A percentile compares a stretch with the other conserved stretches of the same genome.
These are phyloP conservation scores for Xylaria multiplex DNA, from an alignment of 2,329 filamentous ascomycete species.

Conservation along the genomic window DNA sequence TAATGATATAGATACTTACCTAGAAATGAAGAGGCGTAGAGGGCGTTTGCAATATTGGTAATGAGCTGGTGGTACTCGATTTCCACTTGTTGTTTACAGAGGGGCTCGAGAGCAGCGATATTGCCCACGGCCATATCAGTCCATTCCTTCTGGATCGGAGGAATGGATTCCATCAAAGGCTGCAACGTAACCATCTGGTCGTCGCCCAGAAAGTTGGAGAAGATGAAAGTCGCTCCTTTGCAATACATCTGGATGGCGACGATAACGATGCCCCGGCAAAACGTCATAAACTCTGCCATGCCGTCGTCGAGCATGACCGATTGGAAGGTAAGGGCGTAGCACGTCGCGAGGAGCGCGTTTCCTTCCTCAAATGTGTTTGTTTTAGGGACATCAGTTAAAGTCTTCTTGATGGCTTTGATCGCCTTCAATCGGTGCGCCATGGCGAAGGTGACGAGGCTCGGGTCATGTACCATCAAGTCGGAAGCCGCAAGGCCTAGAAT, in stretches of 20 bases:
- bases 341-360: constrained; percentile 68
- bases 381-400: constrained; percentile 57
- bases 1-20: constrained; percentile 52
- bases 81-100: constrained; percentile 58
- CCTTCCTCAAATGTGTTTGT: constrained; percentile 61
- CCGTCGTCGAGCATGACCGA: constrained; percentile 67
- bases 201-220: constrained; percentile 57
- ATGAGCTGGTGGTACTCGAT: constrained; percentile 58
- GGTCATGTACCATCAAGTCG: constrained; percentile 64
- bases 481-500: constrained; percentile 73
- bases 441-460: constrained; percentile 64
- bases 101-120: constrained; percentile 55
- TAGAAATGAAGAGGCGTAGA: constrained; percentile 63
- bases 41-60: constrained; percentile 59
- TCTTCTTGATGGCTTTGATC: constrained; percentile 65
- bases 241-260: constrained; percentile 64
- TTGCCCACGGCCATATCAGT: constrained; percentile 58
- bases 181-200: constrained; percentile 55
- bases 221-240: constrained; percentile 61
- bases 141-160: constrained; percentile 58
- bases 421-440: constrained; percentile 73
- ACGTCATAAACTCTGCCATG: constrained; percentile 69
- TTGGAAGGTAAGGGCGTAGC: constrained; percentile 68
- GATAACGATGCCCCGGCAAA: constrained; percentile 66
- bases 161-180: constrained; percentile 58